These are phyloP conservation scores for Quercus suber DNA, from an alignment of 306 rosid genomes.

Conservation along the genomic window DNA sequence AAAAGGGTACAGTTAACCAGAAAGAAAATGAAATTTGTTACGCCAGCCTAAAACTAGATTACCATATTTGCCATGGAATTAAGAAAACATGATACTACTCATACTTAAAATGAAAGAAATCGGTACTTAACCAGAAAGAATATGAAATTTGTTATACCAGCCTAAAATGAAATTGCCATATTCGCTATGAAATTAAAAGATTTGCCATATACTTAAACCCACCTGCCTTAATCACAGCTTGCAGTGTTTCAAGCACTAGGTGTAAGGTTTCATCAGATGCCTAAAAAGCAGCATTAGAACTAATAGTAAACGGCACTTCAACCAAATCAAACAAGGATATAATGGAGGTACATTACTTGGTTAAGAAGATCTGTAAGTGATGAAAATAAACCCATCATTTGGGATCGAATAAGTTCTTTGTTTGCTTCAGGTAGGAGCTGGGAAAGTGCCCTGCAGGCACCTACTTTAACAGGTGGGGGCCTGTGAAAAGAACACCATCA, in stretches of 20 bases:
- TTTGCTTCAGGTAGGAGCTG: conserved; percentile 80
- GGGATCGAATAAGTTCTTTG: conserved; percentile 58
- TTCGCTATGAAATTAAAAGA: no score
- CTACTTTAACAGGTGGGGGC: conserved; percentile 89
- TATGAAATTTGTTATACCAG: no score
- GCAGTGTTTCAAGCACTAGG: conserved; percentile 88
- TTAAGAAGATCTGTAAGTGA: conserved; percentile 80
- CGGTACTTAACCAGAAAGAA: no score
- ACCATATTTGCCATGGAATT: not conserved
- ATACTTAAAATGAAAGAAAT: not conserved
- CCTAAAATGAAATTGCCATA: no score
- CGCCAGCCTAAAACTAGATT: not conserved
- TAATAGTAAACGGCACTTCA: conserved; percentile 21
- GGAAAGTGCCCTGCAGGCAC: conserved; percentile 89
- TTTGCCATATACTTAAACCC: conserved; percentile 10
- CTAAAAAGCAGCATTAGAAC: conserved; percentile 46
- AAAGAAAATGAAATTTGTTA: not conserved
- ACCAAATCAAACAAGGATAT: conserved; percentile 15
- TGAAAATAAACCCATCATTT: conserved; percentile 70
- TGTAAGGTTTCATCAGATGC: conserved; percentile 91
- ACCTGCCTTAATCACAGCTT: conserved; percentile 77
- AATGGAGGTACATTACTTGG: conserved; percentile 45
- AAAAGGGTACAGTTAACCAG: conserved; percentile 16
- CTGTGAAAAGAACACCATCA: conserved; percentile 37
- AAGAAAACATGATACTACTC: not conserved